These are phyloP conservation scores for Russula virescens DNA, from an alignment of 768 basidiomycete species.

Conservation along the genomic window DNA sequence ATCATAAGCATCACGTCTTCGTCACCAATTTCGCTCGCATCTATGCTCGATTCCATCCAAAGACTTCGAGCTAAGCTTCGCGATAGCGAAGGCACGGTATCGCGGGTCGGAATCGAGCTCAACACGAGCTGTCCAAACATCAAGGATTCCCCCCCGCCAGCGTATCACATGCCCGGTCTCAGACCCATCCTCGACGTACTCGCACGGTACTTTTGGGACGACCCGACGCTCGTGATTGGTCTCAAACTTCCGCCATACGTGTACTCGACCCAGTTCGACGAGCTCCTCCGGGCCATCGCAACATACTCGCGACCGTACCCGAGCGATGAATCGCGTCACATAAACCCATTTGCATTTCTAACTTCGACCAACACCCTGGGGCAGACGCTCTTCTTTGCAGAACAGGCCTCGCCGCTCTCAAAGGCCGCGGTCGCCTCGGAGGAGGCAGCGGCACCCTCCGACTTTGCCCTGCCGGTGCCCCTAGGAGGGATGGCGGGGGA, in stretches of 20 bases:
- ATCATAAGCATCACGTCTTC: slow-evolving; percentile 77
- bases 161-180: slow-evolving; percentile 53
- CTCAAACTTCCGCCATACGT: slow-evolving; percentile 42
- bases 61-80: slow-evolving; percentile 40
- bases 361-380: slow-evolving; percentile 25
- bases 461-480: slow-evolving; percentile 57
- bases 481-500: slow-evolving; percentile 77
- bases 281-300: slow-evolving; percentile 12
- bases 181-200: slow-evolving; percentile 51
- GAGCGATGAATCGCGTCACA: slow-evolving; percentile 11
- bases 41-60: slow-evolving; percentile 59
- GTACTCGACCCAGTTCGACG: slow-evolving; percentile 22
- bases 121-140: slow-evolving; percentile 88
- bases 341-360: slow-evolving; percentile 22
- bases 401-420: background rate
- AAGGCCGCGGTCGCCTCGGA: background rate
- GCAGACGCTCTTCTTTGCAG: slow-evolving; percentile 19
- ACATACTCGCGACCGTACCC: slow-evolving; percentile 20
- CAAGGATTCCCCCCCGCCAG: slow-evolving; percentile 49
- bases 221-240: slow-evolving; percentile 60
- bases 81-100: slow-evolving; percentile 27
- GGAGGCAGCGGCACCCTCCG: slow-evolving; percentile 4
- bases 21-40: slow-evolving; percentile 41
- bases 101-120: slow-evolving; percentile 66
- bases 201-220: slow-evolving; percentile 42